phyloP scores from a whole-genome alignment of 768 basidiomycete species.

The Cyathus striatus region DNA sequence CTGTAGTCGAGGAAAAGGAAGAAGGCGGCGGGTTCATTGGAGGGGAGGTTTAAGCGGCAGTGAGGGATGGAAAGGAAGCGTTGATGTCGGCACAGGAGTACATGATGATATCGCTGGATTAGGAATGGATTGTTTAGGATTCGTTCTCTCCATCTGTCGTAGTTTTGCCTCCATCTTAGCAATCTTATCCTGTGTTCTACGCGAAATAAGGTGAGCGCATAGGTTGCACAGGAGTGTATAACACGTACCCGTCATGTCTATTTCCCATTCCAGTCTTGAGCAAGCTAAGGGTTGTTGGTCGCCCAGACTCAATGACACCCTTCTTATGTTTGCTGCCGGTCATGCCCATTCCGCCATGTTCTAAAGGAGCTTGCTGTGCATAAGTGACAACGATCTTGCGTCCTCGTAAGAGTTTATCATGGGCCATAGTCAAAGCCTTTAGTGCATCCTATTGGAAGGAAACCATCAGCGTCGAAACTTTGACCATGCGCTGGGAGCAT shows the following conservation, averaged over 20 bases:
- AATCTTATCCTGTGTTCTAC: conserved; percentile 83
- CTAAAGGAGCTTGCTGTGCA: conserved; percentile 77
- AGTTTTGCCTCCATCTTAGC: conserved; percentile 96
- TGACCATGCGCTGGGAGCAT: no score
- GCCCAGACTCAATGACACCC: conserved; percentile 49
- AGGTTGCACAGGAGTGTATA: neutral
- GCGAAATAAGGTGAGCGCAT: conserved; percentile 3
- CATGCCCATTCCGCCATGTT: conserved; percentile 18
- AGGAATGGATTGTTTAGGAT: conserved; percentile 16
- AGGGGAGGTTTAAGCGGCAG: conserved; percentile 40
- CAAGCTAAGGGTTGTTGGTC: conserved; percentile 84
- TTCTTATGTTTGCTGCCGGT: conserved; percentile 26
- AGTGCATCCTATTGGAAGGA: conserved; percentile 72
- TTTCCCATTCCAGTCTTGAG: conserved; percentile 64
- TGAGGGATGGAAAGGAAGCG: conserved; percentile 25
- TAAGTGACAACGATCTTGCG: conserved; percentile 88
- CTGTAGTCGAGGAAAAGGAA: conserved; percentile 8
- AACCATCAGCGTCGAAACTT: no score
- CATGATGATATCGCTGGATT: neutral
- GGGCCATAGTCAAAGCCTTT: conserved; percentile 65
- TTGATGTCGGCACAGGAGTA: conserved; percentile 1
- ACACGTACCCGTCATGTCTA: conserved; percentile 46
- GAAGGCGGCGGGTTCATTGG: no score
- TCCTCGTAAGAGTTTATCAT: conserved; percentile 82
- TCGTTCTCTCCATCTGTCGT: conserved; percentile 59